Conservation (phyloP, 1,284 basidiomycete genomes). For the Papiliotrema terrestris region DNA sequence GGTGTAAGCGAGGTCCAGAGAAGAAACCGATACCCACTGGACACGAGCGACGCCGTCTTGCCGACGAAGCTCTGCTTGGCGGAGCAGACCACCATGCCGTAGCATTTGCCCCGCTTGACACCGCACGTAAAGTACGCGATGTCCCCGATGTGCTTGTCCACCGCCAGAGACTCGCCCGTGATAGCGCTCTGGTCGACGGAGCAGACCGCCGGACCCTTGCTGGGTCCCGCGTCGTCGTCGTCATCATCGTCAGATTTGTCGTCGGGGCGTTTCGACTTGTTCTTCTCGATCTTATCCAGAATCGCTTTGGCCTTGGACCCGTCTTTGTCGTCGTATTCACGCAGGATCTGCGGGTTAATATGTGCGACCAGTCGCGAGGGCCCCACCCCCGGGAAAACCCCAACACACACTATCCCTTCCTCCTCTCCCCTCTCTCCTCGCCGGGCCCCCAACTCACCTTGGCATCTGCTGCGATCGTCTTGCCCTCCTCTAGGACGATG, state of each 20-base stretch:
- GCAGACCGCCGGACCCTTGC: constrained; percentile 55
- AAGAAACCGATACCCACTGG: constrained; percentile 12
- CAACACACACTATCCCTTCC: too few relatives aligned
- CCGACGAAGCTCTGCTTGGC: constrained; percentile 55
- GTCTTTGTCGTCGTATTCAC: constrained; percentile 52
- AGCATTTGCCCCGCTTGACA: constrained; percentile 56
- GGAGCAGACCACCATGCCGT: constrained; percentile 52
- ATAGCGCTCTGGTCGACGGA: constrained; percentile 56
- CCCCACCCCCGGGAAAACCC: too few relatives aligned
- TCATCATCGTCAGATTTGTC: constrained; percentile 36
- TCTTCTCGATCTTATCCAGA: constrained; percentile 15
- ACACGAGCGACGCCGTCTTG: constrained; percentile 32
- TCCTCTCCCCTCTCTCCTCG: too few relatives aligned
- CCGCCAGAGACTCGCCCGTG: constrained; percentile 57
- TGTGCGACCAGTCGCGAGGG: too few relatives aligned
- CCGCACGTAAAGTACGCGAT: constrained; percentile 51
- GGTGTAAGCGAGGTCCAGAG: neutral
- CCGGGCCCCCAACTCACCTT: constrained; percentile 29
- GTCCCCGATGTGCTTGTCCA: constrained; percentile 58
- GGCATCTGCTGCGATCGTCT: constrained; percentile 56
- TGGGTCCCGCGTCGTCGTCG: constrained; percentile 37
- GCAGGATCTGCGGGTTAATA: constrained; percentile 49
- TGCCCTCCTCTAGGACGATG: constrained; percentile 52
- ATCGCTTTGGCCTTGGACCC: constrained; percentile 36
- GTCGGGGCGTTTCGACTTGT: constrained; percentile 16